These are phyloP conservation scores for Neonectria neomacrospora DNA, from an alignment of 2,329 filamentous ascomycete species.

Conservation along the genomic window DNA sequence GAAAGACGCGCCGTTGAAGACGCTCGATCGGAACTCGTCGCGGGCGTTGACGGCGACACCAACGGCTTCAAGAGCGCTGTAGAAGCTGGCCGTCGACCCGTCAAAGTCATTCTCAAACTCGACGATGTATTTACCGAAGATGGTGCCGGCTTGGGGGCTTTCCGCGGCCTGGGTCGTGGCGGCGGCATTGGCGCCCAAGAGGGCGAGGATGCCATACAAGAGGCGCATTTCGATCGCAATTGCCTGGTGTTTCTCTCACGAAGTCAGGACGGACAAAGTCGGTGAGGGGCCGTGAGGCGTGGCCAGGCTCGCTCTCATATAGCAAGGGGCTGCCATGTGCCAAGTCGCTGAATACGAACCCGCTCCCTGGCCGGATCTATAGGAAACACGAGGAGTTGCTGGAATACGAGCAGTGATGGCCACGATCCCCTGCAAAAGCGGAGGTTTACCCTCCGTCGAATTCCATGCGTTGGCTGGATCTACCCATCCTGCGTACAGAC, in stretches of 20 bases:
- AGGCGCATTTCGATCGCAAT: background rate
- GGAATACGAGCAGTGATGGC: background rate
- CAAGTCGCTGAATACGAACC: background rate
- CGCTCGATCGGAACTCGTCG: constrained; percentile 6
- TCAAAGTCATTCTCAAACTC: constrained; percentile 2
- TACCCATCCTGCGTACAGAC: background rate
- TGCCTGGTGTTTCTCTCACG: too few species aligned
- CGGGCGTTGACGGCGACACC: background rate
- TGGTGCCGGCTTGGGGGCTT: background rate
- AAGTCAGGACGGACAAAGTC: background rate
- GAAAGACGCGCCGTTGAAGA: constrained; percentile 14
- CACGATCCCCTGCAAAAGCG: background rate
- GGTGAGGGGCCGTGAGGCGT: background rate
- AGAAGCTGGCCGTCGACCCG: background rate
- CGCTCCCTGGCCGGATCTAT: background rate
- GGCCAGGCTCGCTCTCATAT: background rate
- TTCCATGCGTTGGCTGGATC: background rate
- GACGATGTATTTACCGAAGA: constrained; percentile 6
- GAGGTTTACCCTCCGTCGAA: background rate
- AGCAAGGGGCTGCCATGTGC: background rate
- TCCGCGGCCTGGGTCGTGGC: background rate
- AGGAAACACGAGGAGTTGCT: background rate
- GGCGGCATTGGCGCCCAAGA: background rate
- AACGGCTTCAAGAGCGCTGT: background rate
- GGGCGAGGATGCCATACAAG: background rate